These are phyloP conservation scores for Neopestalotiopsis rosae DNA, from an alignment of 2,329 filamentous ascomycete genomes.

Conservation along the genomic window DNA sequence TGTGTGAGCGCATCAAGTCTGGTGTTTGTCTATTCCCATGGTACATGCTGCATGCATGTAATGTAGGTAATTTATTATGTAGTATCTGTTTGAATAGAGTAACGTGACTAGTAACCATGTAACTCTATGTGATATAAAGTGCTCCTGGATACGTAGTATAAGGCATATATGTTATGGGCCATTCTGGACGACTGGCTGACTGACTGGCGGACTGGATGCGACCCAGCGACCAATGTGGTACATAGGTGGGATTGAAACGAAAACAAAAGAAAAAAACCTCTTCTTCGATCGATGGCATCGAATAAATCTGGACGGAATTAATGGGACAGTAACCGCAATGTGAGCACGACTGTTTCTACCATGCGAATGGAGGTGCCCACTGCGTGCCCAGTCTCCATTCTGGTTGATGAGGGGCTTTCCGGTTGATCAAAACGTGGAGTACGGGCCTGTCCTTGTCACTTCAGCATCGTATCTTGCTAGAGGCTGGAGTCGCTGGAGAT, in stretches of 20 bases:
- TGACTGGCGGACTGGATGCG: neutral
- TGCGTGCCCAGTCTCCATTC: neutral
- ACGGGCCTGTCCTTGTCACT: neutral
- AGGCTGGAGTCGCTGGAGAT: neutral
- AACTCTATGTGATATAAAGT: neutral
- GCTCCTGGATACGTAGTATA: neutral
- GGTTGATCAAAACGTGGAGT: slow-evolving; percentile 3
- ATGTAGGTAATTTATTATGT: neutral
- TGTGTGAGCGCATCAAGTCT: no score
- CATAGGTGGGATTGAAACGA: neutral
- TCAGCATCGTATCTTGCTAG: neutral
- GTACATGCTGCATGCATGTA: neutral
- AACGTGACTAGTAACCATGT: neutral
- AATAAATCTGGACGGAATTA: neutral
- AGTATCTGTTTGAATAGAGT: neutral
- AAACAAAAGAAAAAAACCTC: neutral
- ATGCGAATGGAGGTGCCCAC: neutral
- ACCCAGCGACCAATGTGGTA: neutral
- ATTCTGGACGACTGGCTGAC: no score
- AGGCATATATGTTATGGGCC: no score
- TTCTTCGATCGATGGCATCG: neutral
- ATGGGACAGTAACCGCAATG: neutral
- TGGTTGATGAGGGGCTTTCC: neutral
- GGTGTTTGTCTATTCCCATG: no score
- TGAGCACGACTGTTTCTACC: slow-evolving; percentile 1